Conservation (phyloP, 495 filamentous ascomycete species). For the Parachaetomium inaequale region DNA sequence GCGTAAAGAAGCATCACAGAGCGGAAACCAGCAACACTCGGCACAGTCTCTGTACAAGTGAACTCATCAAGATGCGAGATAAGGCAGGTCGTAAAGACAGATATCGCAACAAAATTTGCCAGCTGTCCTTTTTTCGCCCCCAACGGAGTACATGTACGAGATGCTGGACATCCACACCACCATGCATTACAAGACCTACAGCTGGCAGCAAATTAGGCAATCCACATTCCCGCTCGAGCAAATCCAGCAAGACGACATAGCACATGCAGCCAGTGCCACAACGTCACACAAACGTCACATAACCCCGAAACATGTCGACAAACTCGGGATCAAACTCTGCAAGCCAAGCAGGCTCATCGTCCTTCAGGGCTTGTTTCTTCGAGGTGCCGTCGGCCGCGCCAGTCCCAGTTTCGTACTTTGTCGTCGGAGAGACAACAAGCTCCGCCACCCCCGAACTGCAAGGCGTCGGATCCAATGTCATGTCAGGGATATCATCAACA, state of each 20-base stretch:
- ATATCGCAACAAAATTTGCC: too few species aligned
- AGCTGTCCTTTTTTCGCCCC: too few species aligned
- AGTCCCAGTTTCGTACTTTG: background rate
- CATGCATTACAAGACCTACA: background rate
- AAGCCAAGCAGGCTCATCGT: slow-evolving; percentile 44
- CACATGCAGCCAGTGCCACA: background rate
- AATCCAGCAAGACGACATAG: too few species aligned
- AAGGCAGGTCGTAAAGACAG: too few species aligned
- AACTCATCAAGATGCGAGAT: too few species aligned
- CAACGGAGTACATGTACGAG: too few species aligned
- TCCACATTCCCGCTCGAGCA: background rate
- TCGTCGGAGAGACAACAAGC: background rate
- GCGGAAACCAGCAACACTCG: too few species aligned
- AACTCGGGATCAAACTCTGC: slow-evolving; percentile 47
- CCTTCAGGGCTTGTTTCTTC: slow-evolving; percentile 9
- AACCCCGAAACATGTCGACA: slow-evolving; percentile 46
- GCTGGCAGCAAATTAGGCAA: background rate
- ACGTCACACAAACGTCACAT: slow-evolving; percentile 47
- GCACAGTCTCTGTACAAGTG: too few species aligned
- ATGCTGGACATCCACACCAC: too few species aligned
- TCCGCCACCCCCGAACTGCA: slow-evolving; percentile 12
- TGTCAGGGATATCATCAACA: background rate
- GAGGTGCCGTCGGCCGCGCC: slow-evolving; percentile 1
- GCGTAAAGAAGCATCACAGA: too few species aligned
- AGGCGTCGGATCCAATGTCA: background rate